Conservation (phyloP, 2,329 filamentous ascomycete genomes). For the Chaetomium sp. region DNA sequence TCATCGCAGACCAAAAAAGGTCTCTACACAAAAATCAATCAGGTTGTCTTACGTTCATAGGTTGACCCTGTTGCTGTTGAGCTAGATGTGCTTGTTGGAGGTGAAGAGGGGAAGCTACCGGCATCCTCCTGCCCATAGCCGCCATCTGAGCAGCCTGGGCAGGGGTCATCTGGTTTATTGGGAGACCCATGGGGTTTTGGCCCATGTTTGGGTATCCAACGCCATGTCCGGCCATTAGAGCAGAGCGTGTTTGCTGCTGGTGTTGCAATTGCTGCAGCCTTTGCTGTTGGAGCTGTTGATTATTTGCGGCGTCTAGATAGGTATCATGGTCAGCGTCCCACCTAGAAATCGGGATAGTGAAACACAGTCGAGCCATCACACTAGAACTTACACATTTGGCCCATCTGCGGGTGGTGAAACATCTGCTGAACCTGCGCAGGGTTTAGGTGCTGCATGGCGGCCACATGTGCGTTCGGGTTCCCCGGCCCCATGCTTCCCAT, state of each 20-base stretch:
- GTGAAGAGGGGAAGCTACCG: constrained; percentile 20
- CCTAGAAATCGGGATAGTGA: no score
- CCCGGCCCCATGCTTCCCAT: constrained; percentile 72
- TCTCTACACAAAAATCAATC: not conserved
- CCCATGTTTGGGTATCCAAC: constrained; percentile 43
- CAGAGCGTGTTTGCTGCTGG: constrained; percentile 45
- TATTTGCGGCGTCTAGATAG: constrained; percentile 25
- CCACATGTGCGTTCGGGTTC: constrained; percentile 56
- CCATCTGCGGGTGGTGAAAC: constrained; percentile 49
- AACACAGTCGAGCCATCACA: constrained; percentile 23
- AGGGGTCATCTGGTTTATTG: constrained; percentile 34
- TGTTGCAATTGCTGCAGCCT: constrained; percentile 48
- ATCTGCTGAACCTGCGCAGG: constrained; percentile 54
- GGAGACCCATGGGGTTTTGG: constrained; percentile 49
- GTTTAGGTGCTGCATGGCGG: constrained; percentile 64
- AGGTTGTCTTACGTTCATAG: constrained; percentile 23
- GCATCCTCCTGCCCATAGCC: constrained; percentile 24
- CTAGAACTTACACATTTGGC: constrained; percentile 27
- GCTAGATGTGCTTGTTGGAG: constrained; percentile 23
- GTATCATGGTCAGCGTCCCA: constrained; percentile 13
- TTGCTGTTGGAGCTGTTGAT: constrained; percentile 47
- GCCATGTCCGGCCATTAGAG: constrained; percentile 48
- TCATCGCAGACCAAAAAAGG: not conserved
- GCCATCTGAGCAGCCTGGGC: constrained; percentile 28
- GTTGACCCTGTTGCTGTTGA: constrained; percentile 22